Conservation (phyloP, 768 basidiomycete species). For the Termitomyces sp. region DNA sequence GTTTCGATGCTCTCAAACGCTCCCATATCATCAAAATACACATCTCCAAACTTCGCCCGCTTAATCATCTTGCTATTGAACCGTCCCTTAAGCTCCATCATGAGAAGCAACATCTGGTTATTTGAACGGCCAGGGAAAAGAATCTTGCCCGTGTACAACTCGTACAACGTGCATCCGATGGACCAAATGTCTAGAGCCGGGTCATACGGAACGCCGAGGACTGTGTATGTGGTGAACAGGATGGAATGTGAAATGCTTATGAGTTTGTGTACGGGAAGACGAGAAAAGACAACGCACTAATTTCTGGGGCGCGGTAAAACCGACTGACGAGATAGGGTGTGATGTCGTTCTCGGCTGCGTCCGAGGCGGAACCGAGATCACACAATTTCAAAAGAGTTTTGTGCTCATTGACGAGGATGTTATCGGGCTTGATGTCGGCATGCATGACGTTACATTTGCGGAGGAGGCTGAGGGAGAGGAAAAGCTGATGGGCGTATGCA, state of each 20-base stretch:
- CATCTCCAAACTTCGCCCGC: slow-evolving; percentile 85
- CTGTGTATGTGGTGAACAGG: slow-evolving; percentile 33
- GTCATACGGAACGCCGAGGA: slow-evolving; percentile 94
- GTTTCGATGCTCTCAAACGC: slow-evolving; percentile 81
- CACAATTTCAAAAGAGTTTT: slow-evolving; percentile 93
- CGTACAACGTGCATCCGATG: slow-evolving; percentile 95
- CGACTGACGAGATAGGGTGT: slow-evolving; percentile 97
- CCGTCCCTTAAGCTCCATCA: slow-evolving; percentile 97
- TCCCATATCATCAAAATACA: slow-evolving; percentile 92
- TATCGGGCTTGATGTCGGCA: slow-evolving; percentile 98
- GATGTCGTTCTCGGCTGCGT: slow-evolving; percentile 92
- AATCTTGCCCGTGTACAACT: slow-evolving; percentile 94
- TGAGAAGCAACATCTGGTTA: slow-evolving; percentile 94
- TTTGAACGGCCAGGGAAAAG: slow-evolving; percentile 95
- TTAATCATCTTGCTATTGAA: slow-evolving; percentile 94
- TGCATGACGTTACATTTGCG: slow-evolving; percentile 94
- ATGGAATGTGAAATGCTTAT: slow-evolving; percentile 1
- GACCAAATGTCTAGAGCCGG: slow-evolving; percentile 95
- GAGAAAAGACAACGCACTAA: slow-evolving; percentile 56
- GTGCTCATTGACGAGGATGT: slow-evolving; percentile 92
- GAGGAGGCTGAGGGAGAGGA: slow-evolving; percentile 79
- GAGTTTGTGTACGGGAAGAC: neutral
- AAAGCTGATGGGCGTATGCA: slow-evolving; percentile 97
- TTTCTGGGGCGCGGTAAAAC: slow-evolving; percentile 98
- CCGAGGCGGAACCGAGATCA: slow-evolving; percentile 95